Percentiles rank a stretch among this genome's conserved stretches.
phyloP scores from a whole-genome alignment of 2,329 filamentous ascomycete genomes.

The Scolecobasidium constrictum region DNA sequence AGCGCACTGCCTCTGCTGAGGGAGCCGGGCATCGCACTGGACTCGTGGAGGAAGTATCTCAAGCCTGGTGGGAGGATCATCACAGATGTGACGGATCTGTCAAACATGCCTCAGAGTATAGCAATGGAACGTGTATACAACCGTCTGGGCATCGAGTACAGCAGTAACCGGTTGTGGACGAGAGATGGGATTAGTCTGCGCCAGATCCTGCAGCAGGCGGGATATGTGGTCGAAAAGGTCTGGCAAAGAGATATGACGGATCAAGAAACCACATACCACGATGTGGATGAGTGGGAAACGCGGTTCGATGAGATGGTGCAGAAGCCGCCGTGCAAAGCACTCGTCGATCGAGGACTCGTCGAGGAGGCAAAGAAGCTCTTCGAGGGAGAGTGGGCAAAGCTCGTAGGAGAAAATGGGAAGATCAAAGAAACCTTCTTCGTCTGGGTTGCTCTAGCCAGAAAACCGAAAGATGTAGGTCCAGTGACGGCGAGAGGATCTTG shows the following conservation, averaged over 20 bases:
- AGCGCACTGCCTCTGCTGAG: conserved; percentile 30
- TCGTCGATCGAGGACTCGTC: conserved; percentile 21
- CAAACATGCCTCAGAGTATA: conserved; percentile 25
- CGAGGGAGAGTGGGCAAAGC: conserved; percentile 24
- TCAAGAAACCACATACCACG: conserved; percentile 15
- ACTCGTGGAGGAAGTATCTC: conserved; percentile 26
- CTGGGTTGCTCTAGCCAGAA: conserved; percentile 25
- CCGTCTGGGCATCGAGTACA: conserved; percentile 18
- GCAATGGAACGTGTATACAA: conserved; percentile 25
- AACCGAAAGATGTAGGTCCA: conserved; percentile 5
- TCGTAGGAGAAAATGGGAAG: conserved; percentile 23
- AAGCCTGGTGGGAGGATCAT: conserved; percentile 30
- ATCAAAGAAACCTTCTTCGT: conserved; percentile 28
- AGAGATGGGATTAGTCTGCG: conserved; percentile 21
- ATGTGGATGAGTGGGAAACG: conserved; percentile 21
- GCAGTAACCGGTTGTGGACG: conserved; percentile 23
- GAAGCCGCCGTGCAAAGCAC: conserved; percentile 15
- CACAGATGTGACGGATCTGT: conserved; percentile 27
- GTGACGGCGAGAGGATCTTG: conserved; percentile 30
- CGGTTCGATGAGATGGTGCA: conserved; percentile 24
- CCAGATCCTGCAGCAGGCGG: conserved; percentile 19
- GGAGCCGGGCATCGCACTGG: conserved; percentile 24
- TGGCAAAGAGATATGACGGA: conserved; percentile 24
- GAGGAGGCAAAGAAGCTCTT: conserved; percentile 22
- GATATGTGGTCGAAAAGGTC: conserved; percentile 21